Conservation (phyloP, 441 rosid species). For the Iberis amara region DNA sequence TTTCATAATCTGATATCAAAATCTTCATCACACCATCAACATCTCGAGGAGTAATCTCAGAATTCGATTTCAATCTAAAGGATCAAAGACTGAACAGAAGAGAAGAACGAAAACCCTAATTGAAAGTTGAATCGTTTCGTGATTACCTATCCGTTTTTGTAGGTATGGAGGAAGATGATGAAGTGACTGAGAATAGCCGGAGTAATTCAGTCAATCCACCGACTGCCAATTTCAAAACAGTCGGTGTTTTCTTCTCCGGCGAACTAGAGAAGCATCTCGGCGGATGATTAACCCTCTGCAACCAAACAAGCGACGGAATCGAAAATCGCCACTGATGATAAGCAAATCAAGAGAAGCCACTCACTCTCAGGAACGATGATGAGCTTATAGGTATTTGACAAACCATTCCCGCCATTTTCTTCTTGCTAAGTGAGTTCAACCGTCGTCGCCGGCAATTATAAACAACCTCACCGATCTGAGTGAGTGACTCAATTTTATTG, state of each 20-base stretch:
- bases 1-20: slow-evolving; percentile 60
- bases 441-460: slow-evolving; percentile 8
- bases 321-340: neutral
- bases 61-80: slow-evolving; percentile 3
- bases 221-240: slow-evolving; percentile 53
- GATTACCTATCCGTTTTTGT: slow-evolving; percentile 34
- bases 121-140: neutral
- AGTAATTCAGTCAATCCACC: slow-evolving; percentile 69
- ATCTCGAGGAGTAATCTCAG: slow-evolving; percentile 34
- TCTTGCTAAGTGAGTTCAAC: neutral
- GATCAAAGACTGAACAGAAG: neutral
- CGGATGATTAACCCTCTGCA: slow-evolving; percentile 33
- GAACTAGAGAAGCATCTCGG: slow-evolving; percentile 42
- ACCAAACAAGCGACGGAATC: neutral
- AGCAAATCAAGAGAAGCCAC: neutral
- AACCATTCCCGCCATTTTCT: slow-evolving; percentile 27
- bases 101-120: neutral
- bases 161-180: slow-evolving; percentile 17
- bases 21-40: slow-evolving; percentile 47
- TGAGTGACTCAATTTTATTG: neutral
- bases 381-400: neutral
- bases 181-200: slow-evolving; percentile 43
- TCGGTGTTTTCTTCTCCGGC: slow-evolving; percentile 41
- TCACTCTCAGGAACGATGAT: slow-evolving; percentile 14
- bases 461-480: slow-evolving; percentile 10